Evolutionary conservation across 768 basidiomycete genomes (phyloP).

Genomic region (Phylloporus arenicola): DNA sequence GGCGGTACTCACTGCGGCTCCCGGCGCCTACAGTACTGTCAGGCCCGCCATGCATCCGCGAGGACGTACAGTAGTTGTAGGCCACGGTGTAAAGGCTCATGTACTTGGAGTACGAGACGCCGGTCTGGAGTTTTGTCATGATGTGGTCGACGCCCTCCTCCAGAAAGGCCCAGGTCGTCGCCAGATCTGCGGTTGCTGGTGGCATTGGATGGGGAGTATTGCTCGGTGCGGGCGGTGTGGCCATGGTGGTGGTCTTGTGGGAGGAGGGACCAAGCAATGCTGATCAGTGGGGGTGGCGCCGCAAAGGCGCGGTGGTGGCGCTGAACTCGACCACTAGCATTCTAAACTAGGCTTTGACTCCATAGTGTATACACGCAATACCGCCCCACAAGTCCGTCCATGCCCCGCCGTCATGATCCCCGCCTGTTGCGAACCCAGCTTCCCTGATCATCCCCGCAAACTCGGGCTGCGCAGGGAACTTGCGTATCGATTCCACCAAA

Average conservation of each 20-base stretch:
- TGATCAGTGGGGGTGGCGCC: constrained; percentile 11
- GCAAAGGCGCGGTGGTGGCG: constrained; percentile 29
- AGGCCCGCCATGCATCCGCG: constrained; percentile 59
- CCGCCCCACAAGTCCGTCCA: constrained; percentile 87
- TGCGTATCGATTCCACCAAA: constrained; percentile 93
- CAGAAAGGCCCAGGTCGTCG: constrained; percentile 84
- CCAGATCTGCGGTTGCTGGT: constrained; percentile 61
- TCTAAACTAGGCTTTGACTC: constrained; percentile 62
- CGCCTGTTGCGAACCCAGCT: constrained; percentile 74
- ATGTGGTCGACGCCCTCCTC: constrained; percentile 87
- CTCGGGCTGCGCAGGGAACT: constrained; percentile 82
- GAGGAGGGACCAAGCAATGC: constrained; percentile 5
- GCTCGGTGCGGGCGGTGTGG: constrained; percentile 27
- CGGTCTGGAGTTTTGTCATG: constrained; percentile 86
- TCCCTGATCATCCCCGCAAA: constrained; percentile 87
- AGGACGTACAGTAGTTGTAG: constrained; percentile 97
- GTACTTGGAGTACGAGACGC: constrained; percentile 85
- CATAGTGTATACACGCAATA: constrained; percentile 80
- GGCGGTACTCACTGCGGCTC: constrained; percentile 51
- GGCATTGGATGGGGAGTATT: constrained; percentile 51
- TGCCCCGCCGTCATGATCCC: constrained; percentile 71
- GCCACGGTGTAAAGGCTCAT: constrained; percentile 88
- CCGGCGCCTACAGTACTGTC: constrained; percentile 32
- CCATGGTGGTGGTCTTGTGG: constrained; percentile 31
- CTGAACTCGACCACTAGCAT: constrained; percentile 7